These are phyloP conservation scores for Tetraselmis striata DNA, from an alignment of 139 green algal species.

Conservation along the genomic window DNA sequence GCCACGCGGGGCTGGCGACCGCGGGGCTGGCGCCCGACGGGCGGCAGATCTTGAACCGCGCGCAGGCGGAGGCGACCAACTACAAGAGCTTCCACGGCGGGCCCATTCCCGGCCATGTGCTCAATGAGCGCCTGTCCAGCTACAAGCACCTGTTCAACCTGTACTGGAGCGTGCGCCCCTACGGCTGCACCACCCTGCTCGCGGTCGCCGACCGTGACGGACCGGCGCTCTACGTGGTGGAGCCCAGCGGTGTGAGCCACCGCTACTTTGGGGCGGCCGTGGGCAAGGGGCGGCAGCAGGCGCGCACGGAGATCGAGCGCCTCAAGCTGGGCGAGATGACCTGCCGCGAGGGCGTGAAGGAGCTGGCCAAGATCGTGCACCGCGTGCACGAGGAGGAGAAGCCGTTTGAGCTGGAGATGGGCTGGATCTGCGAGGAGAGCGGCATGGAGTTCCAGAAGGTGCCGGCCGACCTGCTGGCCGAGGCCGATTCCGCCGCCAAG, in stretches of 20 bases:
- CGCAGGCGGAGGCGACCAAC: constrained; percentile 59
- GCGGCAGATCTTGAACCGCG: constrained; percentile 77
- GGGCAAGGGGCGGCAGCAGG: constrained; percentile 90
- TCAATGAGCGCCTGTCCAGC: constrained; percentile 82
- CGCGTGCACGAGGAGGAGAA: constrained; percentile 92
- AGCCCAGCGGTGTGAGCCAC: constrained; percentile 70
- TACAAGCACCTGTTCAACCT: constrained; percentile 97
- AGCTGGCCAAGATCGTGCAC: constrained; percentile 90
- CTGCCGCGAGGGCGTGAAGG: constrained; percentile 78
- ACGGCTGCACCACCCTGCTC: constrained; percentile 70
- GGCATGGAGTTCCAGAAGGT: constrained; percentile 66
- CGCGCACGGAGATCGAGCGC: constrained; percentile 97
- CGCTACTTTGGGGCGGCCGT: constrained; percentile 89
- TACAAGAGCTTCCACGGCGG: constrained; percentile 91
- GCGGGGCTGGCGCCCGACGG: constrained; percentile 74
- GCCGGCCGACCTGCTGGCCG: constrained; percentile 59
- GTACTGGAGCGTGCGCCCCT: constrained; percentile 90
- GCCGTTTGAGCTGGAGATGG: constrained; percentile 95
- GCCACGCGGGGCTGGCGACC: constrained; percentile 78
- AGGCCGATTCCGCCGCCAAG: constrained; percentile 72
- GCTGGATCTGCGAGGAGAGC: constrained; percentile 92
- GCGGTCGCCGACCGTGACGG: constrained; percentile 75
- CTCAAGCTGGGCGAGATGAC: constrained; percentile 90
- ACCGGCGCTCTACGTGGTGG: constrained; percentile 84
- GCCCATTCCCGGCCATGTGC: constrained; percentile 80